Evolutionary conservation across 2,329 filamentous ascomycete species (phyloP), one percentile per base, ranked within the genome.

Genomic region (Harringtonia aguacate): DNA sequence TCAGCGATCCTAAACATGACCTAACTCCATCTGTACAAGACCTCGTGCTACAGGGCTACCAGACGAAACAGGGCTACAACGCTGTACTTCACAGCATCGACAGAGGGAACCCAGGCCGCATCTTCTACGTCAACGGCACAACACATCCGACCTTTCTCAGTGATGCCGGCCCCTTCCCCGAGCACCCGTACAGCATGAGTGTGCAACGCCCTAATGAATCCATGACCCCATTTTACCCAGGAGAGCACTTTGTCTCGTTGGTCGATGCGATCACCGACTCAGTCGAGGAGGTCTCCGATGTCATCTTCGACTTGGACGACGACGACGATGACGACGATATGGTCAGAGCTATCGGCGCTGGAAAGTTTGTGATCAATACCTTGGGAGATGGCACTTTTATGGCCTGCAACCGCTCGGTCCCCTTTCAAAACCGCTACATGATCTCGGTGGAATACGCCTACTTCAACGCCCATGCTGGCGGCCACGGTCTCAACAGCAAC

Each of bases 121-220:
- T 66, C 46, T 74, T 73, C 53, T 74, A 73, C 61, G 57, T 67
- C 45, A 74, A 75, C 51, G 68, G 65, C 51, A 8, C 59, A 67
- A 33, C 49, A 62, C 8, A 37, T 17, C 59, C 61, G 30, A 60
- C 57, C 35, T 53, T 68, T 40, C 44, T 72, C 27, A 63, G 61
- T 22, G 68, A 71, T 47, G 28, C 20, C 17, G 58, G 58, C 17
- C 65, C 64, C 28, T 61, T 56, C 7, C 64, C 64, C 4, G 55
- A 56, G 4, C 59, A 60, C 43, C 64, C 68, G 4, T 59, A 53
- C 30, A 65, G 62, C 38, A 53, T 71, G 45, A 52, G 50, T 17
- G 51, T 64, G 12, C 54, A 58, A 31, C 37, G 37, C 7, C 51
- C 46, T 9, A 39, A 46, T 30, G 47, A 54, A 37, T 41, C 36